Evolutionary conservation across 2,329 filamentous ascomycete genomes (phyloP).

Genomic region (Pseudopithomyces chartarum): DNA sequence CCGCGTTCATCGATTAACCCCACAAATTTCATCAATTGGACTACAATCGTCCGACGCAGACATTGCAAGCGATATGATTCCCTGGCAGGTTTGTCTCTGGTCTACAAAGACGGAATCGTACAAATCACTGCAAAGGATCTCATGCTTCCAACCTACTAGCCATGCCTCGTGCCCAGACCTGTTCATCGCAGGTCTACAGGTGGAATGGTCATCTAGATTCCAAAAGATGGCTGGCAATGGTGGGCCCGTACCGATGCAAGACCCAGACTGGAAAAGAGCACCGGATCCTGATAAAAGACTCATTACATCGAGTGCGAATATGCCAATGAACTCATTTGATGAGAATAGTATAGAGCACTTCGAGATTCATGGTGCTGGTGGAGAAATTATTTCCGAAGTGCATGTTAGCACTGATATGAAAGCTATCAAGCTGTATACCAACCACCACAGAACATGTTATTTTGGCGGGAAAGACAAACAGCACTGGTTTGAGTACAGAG

Average conservation of each 20-base stretch:
- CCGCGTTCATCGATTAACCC: not conserved
- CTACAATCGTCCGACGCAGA: not conserved
- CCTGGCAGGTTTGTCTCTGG: not conserved
- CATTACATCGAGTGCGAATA: not conserved
- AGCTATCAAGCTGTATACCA: constrained; percentile 22
- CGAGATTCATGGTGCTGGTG: constrained; percentile 18
- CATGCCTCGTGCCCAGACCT: not conserved
- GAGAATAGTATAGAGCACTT: constrained; percentile 12
- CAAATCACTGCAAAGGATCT: not conserved
- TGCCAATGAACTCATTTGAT: not conserved
- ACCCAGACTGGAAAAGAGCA: not conserved
- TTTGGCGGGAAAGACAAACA: constrained; percentile 13
- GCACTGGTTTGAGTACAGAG: constrained; percentile 13
- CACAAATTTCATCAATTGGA: not conserved
- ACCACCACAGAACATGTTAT: constrained; percentile 12
- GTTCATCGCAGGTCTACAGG: not conserved
- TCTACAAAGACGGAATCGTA: not conserved
- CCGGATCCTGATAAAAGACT: not conserved
- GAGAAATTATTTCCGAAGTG: constrained; percentile 25
- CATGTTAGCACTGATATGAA: constrained; percentile 13
- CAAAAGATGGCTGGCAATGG: not conserved
- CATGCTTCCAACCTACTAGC: not conserved
- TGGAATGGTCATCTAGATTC: not conserved
- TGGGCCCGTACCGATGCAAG: not conserved
- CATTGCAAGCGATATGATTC: constrained; percentile 1